A percentile compares a stretch with the other conserved stretches of the same genome.
Conservation (phyloP, 2,329 filamentous ascomycete species). For the Nannizziopsis barbatae region DNA sequence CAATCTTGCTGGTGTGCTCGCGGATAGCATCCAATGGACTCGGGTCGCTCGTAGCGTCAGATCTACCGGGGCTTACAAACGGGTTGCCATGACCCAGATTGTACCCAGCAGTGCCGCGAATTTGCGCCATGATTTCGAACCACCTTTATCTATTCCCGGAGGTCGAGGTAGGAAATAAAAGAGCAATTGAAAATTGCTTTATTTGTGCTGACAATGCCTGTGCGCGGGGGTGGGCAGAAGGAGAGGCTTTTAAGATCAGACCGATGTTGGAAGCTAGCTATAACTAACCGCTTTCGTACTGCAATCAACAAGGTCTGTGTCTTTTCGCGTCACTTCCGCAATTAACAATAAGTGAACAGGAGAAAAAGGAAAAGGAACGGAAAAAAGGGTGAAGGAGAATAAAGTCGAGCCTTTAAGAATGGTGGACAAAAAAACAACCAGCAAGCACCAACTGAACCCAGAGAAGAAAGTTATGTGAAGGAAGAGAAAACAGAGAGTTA, state of each 20-base stretch:
- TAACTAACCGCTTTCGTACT: too few species aligned
- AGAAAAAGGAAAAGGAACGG: conserved; percentile 7
- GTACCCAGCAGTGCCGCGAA: conserved; percentile 64
- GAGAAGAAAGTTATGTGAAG: neutral
- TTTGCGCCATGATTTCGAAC: conserved; percentile 37
- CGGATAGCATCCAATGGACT: conserved; percentile 79
- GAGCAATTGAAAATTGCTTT: neutral
- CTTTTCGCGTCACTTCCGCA: too few species aligned
- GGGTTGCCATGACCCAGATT: conserved; percentile 65
- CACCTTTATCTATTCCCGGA: neutral
- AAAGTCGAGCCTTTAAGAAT: conserved; percentile 11
- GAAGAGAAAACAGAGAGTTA: neutral
- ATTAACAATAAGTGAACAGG: neutral
- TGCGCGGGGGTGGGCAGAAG: neutral
- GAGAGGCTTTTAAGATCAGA: neutral
- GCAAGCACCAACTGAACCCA: neutral
- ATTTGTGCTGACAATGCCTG: neutral
- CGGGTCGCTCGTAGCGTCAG: conserved; percentile 54
- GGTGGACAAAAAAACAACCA: conserved; percentile 1
- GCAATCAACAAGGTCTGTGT: too few species aligned
- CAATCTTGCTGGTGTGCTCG: conserved; percentile 95
- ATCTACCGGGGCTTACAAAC: conserved; percentile 52
- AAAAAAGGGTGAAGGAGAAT: conserved; percentile 4
- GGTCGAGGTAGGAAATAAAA: neutral
- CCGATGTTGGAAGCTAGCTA: neutral